A percentile compares a stretch with the other conserved stretches of the same genome.
Conservation (phyloP, 768 basidiomycete species). For the Pisolithus tinctorius region DNA sequence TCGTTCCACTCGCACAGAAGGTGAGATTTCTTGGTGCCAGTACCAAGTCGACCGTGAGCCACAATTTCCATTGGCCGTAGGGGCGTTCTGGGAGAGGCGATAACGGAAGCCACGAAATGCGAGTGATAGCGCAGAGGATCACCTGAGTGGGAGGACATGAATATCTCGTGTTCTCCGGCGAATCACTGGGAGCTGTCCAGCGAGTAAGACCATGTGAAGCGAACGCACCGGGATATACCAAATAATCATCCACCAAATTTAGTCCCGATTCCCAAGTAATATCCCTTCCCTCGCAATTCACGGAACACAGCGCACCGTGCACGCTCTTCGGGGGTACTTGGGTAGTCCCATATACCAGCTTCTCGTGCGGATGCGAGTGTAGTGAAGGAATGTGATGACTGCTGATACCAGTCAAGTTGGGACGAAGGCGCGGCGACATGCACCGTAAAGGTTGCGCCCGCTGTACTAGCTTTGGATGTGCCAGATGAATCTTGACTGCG, state of each 20-base stretch:
- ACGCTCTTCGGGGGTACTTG: conserved; percentile 53
- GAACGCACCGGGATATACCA: conserved; percentile 87
- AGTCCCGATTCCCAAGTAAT: conserved; percentile 84
- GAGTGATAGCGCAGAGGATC: conserved; percentile 96
- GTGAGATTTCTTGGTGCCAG: conserved; percentile 96
- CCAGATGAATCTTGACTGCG: neutral
- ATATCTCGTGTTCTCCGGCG: conserved; percentile 2
- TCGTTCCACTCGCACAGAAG: conserved; percentile 87
- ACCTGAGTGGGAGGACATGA: conserved; percentile 38
- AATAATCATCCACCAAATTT: conserved; percentile 94
- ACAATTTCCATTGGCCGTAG: conserved; percentile 91
- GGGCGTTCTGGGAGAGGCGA: conserved; percentile 50
- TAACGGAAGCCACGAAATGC: conserved; percentile 84
- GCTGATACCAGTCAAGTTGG: conserved; percentile 62
- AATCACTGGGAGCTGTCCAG: neutral
- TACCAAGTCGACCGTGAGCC: conserved; percentile 91
- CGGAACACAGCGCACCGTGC: conserved; percentile 78
- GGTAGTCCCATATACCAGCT: conserved; percentile 76
- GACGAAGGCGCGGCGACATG: conserved; percentile 61
- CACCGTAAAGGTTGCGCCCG: conserved; percentile 40
- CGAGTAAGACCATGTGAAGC: neutral
- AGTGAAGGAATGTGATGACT: conserved; percentile 36
- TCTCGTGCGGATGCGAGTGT: conserved; percentile 54
- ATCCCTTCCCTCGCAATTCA: conserved; percentile 75
- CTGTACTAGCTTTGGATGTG: conserved; percentile 4